Percentiles rank a stretch among this genome's conserved stretches.
Conservation (phyloP, 495 filamentous ascomycete species). For the Daldinia decipiens region DNA sequence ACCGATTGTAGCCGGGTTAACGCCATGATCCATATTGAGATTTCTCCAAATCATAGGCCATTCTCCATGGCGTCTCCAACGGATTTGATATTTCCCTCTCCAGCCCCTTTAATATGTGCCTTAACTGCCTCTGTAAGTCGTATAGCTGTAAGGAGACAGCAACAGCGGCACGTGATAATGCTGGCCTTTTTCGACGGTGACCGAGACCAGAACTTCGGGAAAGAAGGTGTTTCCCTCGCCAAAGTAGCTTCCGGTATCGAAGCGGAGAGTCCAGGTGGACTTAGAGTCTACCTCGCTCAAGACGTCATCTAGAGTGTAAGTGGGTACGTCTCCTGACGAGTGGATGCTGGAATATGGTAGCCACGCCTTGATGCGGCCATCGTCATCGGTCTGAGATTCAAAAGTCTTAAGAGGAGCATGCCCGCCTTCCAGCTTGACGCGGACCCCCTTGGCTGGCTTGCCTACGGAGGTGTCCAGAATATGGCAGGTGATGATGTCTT, state of each 20-base stretch:
- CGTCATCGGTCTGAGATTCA: slow-evolving; percentile 77
- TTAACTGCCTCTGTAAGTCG: slow-evolving; percentile 85
- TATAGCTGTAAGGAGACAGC: slow-evolving; percentile 89
- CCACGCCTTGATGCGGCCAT: slow-evolving; percentile 89
- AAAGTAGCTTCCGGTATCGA: slow-evolving; percentile 82
- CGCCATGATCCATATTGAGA: background rate
- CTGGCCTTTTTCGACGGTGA: slow-evolving; percentile 75
- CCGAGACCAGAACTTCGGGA: slow-evolving; percentile 88
- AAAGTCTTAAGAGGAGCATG: slow-evolving; percentile 70
- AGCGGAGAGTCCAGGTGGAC: slow-evolving; percentile 73
- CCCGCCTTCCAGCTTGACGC: slow-evolving; percentile 76
- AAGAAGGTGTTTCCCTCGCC: slow-evolving; percentile 83
- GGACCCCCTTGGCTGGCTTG: slow-evolving; percentile 78
- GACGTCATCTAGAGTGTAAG: slow-evolving; percentile 62
- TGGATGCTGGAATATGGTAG: slow-evolving; percentile 60
- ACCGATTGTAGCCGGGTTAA: slow-evolving; percentile 2
- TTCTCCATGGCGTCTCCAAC: background rate
- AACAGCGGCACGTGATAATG: slow-evolving; percentile 95
- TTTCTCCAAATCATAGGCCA: background rate
- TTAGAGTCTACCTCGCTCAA: slow-evolving; percentile 48
- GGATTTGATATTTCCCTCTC: background rate
- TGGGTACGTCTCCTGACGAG: slow-evolving; percentile 60
- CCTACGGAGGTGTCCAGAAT: slow-evolving; percentile 69
- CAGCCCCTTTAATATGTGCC: background rate
- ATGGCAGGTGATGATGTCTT: slow-evolving; percentile 70